Percentiles rank a stretch among this genome's conserved stretches.
phyloP scores from a whole-genome alignment of 2,329 filamentous ascomycete genomes.

The Penicillium capsulatum region DNA sequence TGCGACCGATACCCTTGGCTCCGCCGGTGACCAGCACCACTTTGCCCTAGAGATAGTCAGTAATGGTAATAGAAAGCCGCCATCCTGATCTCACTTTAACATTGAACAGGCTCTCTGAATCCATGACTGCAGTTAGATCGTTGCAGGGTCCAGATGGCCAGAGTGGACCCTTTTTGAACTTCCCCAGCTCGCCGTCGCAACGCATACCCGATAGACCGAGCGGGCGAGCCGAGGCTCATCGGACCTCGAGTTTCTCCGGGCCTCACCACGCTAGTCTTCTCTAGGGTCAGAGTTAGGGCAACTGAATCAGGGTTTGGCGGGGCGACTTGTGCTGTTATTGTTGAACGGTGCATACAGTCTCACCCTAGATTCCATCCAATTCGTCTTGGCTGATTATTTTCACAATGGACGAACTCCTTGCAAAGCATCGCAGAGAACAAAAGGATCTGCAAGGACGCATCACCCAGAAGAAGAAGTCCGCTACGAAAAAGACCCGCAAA shows the following conservation, averaged over 20 bases:
- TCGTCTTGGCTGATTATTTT: background rate
- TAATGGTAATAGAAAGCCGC: slow-evolving; percentile 46
- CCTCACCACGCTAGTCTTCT: slow-evolving; percentile 13
- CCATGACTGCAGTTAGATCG: slow-evolving; percentile 42
- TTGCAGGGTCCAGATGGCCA: slow-evolving; percentile 1
- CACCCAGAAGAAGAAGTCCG: slow-evolving; percentile 94
- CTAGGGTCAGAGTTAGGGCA: slow-evolving; percentile 26
- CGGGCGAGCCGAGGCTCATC: slow-evolving; percentile 27
- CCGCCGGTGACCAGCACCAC: slow-evolving; percentile 51
- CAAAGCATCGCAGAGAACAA: slow-evolving; percentile 81
- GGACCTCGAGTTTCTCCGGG: slow-evolving; percentile 15
- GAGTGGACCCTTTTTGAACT: slow-evolving; percentile 7
- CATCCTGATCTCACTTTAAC: slow-evolving; percentile 51
- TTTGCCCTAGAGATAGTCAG: slow-evolving; percentile 33
- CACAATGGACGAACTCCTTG: slow-evolving; percentile 69
- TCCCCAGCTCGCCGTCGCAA: slow-evolving; percentile 9
- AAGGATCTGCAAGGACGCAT: slow-evolving; percentile 79
- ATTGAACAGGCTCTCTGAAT: slow-evolving; percentile 53
- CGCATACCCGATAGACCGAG: slow-evolving; percentile 24
- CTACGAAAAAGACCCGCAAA: slow-evolving; percentile 74
- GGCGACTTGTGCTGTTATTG: slow-evolving; percentile 17
- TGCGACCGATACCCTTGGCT: slow-evolving; percentile 51
- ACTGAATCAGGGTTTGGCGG: slow-evolving; percentile 28
- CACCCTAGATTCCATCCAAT: slow-evolving; percentile 11
- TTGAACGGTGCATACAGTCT: too few species aligned